Percentiles rank a stretch among this genome's conserved stretches.
These are phyloP conservation scores for Adansonia gregorii DNA, from an alignment of 441 rosid genomes.

Conservation along the genomic window DNA sequence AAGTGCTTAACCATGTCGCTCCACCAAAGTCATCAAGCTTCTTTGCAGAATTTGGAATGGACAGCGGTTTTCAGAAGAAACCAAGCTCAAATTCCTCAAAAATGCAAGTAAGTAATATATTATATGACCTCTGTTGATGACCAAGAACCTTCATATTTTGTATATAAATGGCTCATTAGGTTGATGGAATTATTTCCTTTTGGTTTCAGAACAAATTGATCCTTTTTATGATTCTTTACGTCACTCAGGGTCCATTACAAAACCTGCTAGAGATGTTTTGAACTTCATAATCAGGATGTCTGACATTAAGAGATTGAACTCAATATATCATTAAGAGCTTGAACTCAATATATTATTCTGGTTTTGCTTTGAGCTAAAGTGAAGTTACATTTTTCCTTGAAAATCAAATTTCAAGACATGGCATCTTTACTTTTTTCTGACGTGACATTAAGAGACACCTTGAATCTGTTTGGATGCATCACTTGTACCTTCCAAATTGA, in stretches of 20 bases:
- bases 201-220: not conserved
- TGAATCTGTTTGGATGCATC: not conserved
- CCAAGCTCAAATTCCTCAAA: slow-evolving; percentile 66
- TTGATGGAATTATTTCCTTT: not conserved
- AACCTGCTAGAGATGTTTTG: not conserved
- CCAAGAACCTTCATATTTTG: not conserved
- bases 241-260: not conserved
- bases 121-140: not conserved
- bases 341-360: too few species aligned
- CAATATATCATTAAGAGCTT: too few species aligned
- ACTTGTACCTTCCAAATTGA: not conserved
- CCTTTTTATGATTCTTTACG: not conserved
- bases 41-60: slow-evolving; percentile 94
- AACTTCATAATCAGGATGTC: slow-evolving; percentile 15
- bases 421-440: not conserved
- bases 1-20: slow-evolving; percentile 83
- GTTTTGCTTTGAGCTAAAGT: not conserved
- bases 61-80: slow-evolving; percentile 71
- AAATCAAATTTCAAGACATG: not conserved
- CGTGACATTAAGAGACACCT: not conserved
- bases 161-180: not conserved
- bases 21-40: slow-evolving; percentile 92
- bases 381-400: not conserved
- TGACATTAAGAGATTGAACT: not conserved
- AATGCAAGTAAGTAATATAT: slow-evolving; percentile 71